Evolutionary conservation across 768 basidiomycete genomes (phyloP), one percentile per base, ranked within the genome.

Genomic region (Glaciozyma antarctica): DNA sequence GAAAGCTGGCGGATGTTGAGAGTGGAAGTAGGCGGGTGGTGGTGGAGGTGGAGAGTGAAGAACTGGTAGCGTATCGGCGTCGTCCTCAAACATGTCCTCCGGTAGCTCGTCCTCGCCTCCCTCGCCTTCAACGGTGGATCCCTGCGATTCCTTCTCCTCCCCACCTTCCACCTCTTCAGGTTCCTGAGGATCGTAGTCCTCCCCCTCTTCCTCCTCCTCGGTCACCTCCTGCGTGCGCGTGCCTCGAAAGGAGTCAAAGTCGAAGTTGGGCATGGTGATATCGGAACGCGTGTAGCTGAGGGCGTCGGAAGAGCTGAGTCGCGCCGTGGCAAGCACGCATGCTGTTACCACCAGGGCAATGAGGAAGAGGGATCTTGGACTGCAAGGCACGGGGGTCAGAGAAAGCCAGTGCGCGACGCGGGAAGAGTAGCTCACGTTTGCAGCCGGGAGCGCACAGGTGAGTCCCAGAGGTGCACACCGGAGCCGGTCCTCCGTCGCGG

Each of bases 241-340:
- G 26, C 34, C 30, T 12, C 44, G 54, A 21, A 60, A 49, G 16
- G 16, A 32, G 47, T 68, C 67, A 58, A 68, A 68, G 60, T 68
- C 67, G 13, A 68, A 64, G 51, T 68, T 64, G 28, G 47, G 47
- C 47, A 19, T n/a, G 47, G 19, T 19, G 47, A 48, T 21, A 19
- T 19, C 47, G 9, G 47, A 48, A 19, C 47, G 21, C 47, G 47
- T 16, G 47, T 19, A 19, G 47, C 21, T 19, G 47, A 19, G 47
- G 21, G 47, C n/a, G 47, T n/a, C 47, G 21, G 47, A 48, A 8
- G 21, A 19, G 47, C 10, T n/a, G 47, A 48, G 21, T 48, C 47
- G 47, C 21, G n/a, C 21, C 16, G 47, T 10, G 47, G n/a, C 47
- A n/a, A 48, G 47, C 16, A 48, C 47, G 47, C 47, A 48, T 2